phyloP scores from a whole-genome alignment of 768 basidiomycete genomes.

The Mycena galopus region DNA sequence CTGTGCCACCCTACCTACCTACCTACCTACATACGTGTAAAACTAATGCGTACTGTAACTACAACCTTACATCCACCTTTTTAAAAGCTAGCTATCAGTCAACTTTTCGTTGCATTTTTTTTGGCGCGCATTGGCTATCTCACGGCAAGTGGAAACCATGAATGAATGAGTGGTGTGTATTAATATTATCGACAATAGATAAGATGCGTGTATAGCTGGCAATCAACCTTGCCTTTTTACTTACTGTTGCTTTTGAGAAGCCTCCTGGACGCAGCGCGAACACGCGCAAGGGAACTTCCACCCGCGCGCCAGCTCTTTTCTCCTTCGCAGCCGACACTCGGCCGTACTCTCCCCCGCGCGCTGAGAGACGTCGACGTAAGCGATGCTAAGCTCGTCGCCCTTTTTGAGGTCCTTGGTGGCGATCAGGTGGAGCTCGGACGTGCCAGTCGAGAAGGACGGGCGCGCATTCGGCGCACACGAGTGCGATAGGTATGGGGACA shows the following conservation, averaged over 20 bases:
- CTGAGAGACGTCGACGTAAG: slow-evolving; percentile 79
- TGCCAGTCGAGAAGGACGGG: slow-evolving; percentile 75
- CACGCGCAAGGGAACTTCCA: slow-evolving; percentile 88
- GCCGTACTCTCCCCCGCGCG: slow-evolving; percentile 63
- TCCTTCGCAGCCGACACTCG: slow-evolving; percentile 73
- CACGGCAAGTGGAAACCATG: neutral
- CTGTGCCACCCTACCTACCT: neutral
- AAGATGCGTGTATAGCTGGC: neutral
- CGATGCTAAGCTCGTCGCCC: slow-evolving; percentile 82
- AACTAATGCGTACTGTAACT: slow-evolving; percentile 35
- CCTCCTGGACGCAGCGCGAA: slow-evolving; percentile 72
- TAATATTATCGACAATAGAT: neutral
- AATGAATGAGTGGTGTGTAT: slow-evolving; percentile 27
- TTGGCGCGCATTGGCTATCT: neutral
- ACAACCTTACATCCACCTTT: slow-evolving; percentile 12
- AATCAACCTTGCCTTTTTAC: neutral
- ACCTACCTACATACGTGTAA: slow-evolving; percentile 26
- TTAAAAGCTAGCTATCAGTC: slow-evolving; percentile 26
- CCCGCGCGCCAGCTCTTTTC: slow-evolving; percentile 81
- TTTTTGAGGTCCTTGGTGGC: slow-evolving; percentile 76
- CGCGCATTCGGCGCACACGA: slow-evolving; percentile 79
- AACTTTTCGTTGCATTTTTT: slow-evolving; percentile 14
- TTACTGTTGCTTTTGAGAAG: slow-evolving; percentile 18
- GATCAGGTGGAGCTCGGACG: slow-evolving; percentile 77
- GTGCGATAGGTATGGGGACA: slow-evolving; percentile 84